Conservation (phyloP, 2,329 filamentous ascomycete species). For the Cladosporium sp. region DNA sequence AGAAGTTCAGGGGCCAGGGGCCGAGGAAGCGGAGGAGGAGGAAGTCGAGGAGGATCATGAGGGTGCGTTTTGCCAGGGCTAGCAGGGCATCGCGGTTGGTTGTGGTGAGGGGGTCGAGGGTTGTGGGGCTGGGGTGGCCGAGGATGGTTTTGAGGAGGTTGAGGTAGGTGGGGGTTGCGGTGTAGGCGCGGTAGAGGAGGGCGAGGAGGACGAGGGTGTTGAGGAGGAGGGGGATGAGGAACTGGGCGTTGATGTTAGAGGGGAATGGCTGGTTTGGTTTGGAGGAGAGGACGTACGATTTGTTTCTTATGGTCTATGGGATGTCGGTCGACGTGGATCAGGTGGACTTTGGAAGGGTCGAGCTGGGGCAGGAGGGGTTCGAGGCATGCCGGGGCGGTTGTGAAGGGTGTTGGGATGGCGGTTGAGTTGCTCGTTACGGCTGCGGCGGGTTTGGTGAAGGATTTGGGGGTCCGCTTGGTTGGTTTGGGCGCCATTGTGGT, state of each 20-base stretch:
- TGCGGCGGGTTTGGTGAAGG: constrained; percentile 10
- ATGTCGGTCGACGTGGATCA: constrained; percentile 74
- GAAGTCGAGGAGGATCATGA: constrained; percentile 72
- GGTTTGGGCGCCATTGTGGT: neutral
- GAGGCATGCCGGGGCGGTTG: constrained; percentile 58
- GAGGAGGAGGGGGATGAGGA: constrained; percentile 70
- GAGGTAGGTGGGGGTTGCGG: constrained; percentile 69
- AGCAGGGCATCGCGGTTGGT: constrained; percentile 53
- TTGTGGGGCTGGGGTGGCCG: constrained; percentile 61
- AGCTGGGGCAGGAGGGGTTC: constrained; percentile 63
- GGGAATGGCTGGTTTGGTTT: neutral
- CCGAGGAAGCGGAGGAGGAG: constrained; percentile 40
- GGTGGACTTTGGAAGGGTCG: constrained; percentile 67
- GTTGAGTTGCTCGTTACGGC: constrained; percentile 11
- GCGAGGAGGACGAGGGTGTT: constrained; percentile 63
- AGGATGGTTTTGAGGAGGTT: constrained; percentile 59
- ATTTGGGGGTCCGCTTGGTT: constrained; percentile 2
- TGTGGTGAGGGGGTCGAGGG: constrained; percentile 55
- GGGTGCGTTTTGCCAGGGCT: constrained; percentile 56
- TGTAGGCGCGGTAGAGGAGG: constrained; percentile 64
- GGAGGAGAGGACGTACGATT: constrained; percentile 39
- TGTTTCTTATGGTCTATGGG: constrained; percentile 69
- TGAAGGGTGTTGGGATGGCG: constrained; percentile 54
- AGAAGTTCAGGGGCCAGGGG: constrained; percentile 47
- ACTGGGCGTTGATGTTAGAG: constrained; percentile 34